phyloP scores from a whole-genome alignment of 176 grass and related monocot species.

The Dendrocalamus sinicus region DNA sequence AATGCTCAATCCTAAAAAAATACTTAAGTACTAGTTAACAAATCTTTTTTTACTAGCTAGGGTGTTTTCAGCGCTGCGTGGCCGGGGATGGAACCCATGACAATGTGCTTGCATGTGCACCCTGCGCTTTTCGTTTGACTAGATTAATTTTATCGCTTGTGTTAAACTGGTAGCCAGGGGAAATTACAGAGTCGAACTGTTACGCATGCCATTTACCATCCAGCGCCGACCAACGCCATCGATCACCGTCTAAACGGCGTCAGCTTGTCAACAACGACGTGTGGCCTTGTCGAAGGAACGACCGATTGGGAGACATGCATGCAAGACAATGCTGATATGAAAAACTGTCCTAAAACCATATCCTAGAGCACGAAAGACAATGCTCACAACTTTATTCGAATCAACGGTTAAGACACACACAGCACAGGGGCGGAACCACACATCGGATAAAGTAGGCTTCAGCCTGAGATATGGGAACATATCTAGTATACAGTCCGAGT shows the following conservation, averaged over 20 bases:
- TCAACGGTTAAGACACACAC: not conserved
- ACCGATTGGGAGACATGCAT: not conserved
- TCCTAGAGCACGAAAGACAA: not conserved
- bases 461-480: no score
- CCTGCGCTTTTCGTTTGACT: not conserved
- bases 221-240: not conserved
- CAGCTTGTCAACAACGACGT: not conserved
- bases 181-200: not conserved
- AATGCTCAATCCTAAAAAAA: no score
- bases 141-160: not conserved
- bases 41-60: not conserved
- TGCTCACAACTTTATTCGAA: constrained; percentile 6
- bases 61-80: not conserved
- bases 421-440: no score
- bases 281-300: not conserved
- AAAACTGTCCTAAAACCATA: not conserved
- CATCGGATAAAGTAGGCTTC: no score
- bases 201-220: no score
- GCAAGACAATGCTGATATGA: not conserved
- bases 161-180: no score
- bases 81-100: not conserved
- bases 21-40: no score
- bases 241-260: not conserved
- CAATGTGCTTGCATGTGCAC: not conserved
- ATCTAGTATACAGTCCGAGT: no score